Evolutionary conservation across 2,329 filamentous ascomycete species (phyloP), one percentile per base, ranked within the genome.

Genomic region (Fusarium veterinarium): DNA sequence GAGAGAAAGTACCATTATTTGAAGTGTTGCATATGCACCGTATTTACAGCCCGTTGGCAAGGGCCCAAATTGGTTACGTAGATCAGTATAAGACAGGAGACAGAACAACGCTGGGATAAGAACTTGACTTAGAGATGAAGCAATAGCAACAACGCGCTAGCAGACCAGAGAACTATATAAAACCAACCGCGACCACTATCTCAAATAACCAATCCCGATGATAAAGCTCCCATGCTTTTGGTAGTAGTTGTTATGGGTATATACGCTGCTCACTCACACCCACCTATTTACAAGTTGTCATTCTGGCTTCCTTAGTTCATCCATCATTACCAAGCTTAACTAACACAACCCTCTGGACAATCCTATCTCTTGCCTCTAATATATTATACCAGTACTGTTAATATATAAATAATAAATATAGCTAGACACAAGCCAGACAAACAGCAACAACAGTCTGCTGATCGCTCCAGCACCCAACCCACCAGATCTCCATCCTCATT

Each of bases 1-100:
- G 14, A 46, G 12, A 16, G 8, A 10, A 14, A 10, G 5, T 46
- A 8, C 6, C 19, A 14, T 20, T 28, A 14, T 10, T 7, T 9
- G 1, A 30, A 30, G 12, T 4, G 9, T 20, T 30, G 0, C 3
- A 7, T 11, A 20, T 14, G 1, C 19, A 20, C 19, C 8, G 12
- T 3, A 28, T 30, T 46, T 20, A 10, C 4, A 46, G 12, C 11
- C 19, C 3, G 19, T 30, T 28, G 4, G 25, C 5, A 20, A 28
- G 12, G 19, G 12, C 25, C 25, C 13, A 46, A 20, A 2, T 28
- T 46, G 12, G 19, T 10, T 46, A 20, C 5, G 12, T 46, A 14
- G 25, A 14, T 46, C 5, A 10, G 19, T 14, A 6, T 20, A 46
- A 25, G 19, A 11, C 6, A 14, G 8, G 44, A 10, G 13, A 1